A percentile compares a stretch with the other conserved stretches of the same genome.
Conservation (phyloP, 2,329 filamentous ascomycete species). For the Byssochlamys sp. region DNA sequence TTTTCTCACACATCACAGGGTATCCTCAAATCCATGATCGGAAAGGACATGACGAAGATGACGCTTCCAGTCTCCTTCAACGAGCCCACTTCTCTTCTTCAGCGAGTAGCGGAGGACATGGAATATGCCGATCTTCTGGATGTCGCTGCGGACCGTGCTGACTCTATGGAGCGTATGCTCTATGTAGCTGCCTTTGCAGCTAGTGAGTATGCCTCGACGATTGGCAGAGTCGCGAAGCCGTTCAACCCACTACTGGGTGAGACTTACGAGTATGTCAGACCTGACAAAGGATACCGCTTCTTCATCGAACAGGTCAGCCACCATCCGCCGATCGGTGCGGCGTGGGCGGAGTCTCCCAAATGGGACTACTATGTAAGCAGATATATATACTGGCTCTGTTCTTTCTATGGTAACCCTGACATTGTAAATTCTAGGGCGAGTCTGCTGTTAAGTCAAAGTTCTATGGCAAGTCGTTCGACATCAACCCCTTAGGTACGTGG, state of each 20-base stretch:
- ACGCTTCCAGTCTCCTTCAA: conserved; percentile 97
- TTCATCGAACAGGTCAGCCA: conserved; percentile 98
- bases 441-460: conserved; percentile 93
- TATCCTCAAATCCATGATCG: conserved; percentile 98
- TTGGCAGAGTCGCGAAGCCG: conserved; percentile 90
- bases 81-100: conserved; percentile 88
- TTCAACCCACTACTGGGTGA: conserved; percentile 95
- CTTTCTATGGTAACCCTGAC: conserved; percentile 9
- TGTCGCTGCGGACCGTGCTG: conserved; percentile 69
- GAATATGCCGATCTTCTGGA: conserved; percentile 92
- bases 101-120: conserved; percentile 94
- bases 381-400: neutral
- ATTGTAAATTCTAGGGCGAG: conserved; percentile 56
- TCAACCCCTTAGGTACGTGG: conserved; percentile 94
- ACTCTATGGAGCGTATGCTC: conserved; percentile 83
- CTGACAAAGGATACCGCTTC: conserved; percentile 95
- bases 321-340: conserved; percentile 87
- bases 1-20: conserved; percentile 45
- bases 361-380: conserved; percentile 75
- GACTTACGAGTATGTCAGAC: conserved; percentile 90
- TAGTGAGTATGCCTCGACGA: conserved; percentile 92
- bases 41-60: conserved; percentile 99
- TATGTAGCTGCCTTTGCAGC: conserved; percentile 94
- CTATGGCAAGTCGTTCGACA: conserved; percentile 93
- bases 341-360: conserved; percentile 79